Percentiles rank a stretch among this genome's conserved stretches.
phyloP scores from a whole-genome alignment of 805 yeast genomes.

The Pichia gijzeniarum region DNA sequence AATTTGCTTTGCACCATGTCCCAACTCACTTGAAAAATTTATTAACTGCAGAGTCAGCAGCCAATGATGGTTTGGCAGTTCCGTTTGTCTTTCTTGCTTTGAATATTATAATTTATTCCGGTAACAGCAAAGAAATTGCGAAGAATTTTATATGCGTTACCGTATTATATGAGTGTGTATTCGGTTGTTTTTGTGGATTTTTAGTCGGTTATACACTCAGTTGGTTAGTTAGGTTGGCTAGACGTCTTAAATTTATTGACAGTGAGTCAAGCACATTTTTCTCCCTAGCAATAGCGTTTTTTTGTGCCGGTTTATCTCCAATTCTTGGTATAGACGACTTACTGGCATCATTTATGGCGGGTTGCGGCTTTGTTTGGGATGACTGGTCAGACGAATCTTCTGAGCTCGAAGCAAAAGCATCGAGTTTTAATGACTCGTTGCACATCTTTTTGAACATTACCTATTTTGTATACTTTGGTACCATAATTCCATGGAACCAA shows the following conservation, averaged over 20 bases:
- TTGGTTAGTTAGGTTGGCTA: conserved; percentile 44
- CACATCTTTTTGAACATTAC: conserved; percentile 58
- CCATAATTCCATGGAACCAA: conserved; percentile 60
- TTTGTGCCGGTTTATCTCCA: conserved; percentile 54
- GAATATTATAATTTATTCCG: conserved; percentile 43
- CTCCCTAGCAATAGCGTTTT: conserved; percentile 44
- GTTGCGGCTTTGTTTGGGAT: conserved; percentile 64
- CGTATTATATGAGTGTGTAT: conserved; percentile 52
- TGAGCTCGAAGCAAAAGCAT: conserved; percentile 38
- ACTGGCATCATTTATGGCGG: conserved; percentile 65
- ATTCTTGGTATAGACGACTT: conserved; percentile 68
- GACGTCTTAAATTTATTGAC: conserved; percentile 45
- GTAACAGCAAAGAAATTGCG: conserved; percentile 43
- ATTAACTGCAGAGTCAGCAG: conserved; percentile 65
- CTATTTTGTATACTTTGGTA: conserved; percentile 61
- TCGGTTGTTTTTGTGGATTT: conserved; percentile 48
- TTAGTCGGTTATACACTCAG: conserved; percentile 44
- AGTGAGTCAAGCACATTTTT: conserved; percentile 49
- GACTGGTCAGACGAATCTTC: conserved; percentile 44
- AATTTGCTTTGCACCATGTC: conserved; percentile 51
- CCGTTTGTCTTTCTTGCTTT: conserved; percentile 61
- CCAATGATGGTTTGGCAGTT: conserved; percentile 65
- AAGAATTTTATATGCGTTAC: conserved; percentile 56
- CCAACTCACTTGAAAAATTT: conserved; percentile 52
- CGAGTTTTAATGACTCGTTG: conserved; percentile 49